Percentiles rank a stretch among this genome's conserved stretches.
These are phyloP conservation scores for Paramecium tetraurelia DNA, from an alignment of 73 alveolate species.

Conservation along the genomic window DNA sequence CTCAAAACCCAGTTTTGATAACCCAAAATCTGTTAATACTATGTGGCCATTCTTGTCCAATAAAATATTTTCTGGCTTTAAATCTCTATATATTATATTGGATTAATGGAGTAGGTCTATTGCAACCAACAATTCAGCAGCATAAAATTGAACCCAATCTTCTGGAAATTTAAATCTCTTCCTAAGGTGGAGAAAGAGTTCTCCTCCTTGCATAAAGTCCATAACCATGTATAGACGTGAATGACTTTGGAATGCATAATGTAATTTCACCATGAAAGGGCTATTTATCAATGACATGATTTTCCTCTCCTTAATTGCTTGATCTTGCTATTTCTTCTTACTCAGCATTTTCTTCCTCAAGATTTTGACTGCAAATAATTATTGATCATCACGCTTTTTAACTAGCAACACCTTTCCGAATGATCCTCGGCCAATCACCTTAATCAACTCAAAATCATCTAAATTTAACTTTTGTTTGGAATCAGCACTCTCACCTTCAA, in stretches of 20 bases:
- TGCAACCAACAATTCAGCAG: slow-evolving; percentile 80
- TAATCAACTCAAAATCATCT: slow-evolving; percentile 66
- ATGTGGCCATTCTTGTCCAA: slow-evolving; percentile 67
- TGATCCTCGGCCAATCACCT: slow-evolving; percentile 92
- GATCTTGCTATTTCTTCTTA: background rate
- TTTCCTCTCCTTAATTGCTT: slow-evolving; percentile 70
- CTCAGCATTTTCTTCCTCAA: background rate
- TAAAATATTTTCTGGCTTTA: slow-evolving; percentile 77
- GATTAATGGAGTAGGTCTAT: slow-evolving; percentile 74
- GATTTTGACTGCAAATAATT: slow-evolving; percentile 40
- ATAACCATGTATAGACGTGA: slow-evolving; percentile 84
- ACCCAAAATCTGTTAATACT: slow-evolving; percentile 73
- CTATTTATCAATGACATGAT: slow-evolving; percentile 73
- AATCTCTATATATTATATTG: slow-evolving; percentile 73
- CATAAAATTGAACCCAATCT: slow-evolving; percentile 81
- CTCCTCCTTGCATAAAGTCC: slow-evolving; percentile 90
- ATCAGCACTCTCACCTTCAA: background rate
- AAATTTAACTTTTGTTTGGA: background rate
- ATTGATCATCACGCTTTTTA: slow-evolving; percentile 62
- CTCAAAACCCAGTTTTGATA: slow-evolving; percentile 63
- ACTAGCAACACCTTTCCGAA: slow-evolving; percentile 93
- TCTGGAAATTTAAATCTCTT: slow-evolving; percentile 69
- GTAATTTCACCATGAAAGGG: slow-evolving; percentile 86
- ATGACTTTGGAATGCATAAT: slow-evolving; percentile 86
- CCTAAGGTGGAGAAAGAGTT: slow-evolving; percentile 69